Conservation (phyloP, 2,329 filamentous ascomycete genomes). For the Claviceps sp. region DNA sequence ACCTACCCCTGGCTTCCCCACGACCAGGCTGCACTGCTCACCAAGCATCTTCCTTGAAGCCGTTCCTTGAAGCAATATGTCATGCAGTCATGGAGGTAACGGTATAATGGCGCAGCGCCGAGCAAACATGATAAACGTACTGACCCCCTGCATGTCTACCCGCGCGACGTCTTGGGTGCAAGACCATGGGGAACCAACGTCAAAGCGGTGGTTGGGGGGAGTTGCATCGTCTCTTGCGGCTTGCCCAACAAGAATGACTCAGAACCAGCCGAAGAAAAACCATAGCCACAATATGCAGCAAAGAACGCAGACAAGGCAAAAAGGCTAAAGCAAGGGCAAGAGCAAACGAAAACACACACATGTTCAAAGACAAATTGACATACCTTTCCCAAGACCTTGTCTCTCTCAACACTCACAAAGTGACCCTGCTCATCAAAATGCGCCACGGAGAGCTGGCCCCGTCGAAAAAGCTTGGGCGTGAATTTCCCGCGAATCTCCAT, state of each 20-base stretch:
- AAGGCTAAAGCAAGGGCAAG: slow-evolving; percentile 9
- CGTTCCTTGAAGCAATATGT: no score
- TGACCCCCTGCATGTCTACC: neutral
- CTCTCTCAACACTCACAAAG: slow-evolving; percentile 73
- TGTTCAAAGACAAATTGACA: slow-evolving; percentile 16
- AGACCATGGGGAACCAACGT: neutral
- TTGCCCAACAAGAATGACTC: neutral
- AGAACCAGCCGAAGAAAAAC: neutral
- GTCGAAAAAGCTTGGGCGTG: slow-evolving; percentile 75
- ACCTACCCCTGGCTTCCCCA: neutral
- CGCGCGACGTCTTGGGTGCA: neutral
- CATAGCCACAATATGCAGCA: no score
- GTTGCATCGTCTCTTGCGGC: no score
- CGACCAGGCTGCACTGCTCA: neutral
- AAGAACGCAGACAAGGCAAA: neutral
- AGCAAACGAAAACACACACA: neutral
- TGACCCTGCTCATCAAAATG: slow-evolving; percentile 80
- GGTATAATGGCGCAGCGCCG: neutral
- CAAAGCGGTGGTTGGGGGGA: neutral
- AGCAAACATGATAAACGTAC: neutral
- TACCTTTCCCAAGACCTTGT: slow-evolving; percentile 77
- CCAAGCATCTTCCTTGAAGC: no score
- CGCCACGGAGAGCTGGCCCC: slow-evolving; percentile 58
- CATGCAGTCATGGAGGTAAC: no score
- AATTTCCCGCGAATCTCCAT: slow-evolving; percentile 94